Conservation (phyloP, 1,284 basidiomycete species). For the Cutaneotrichosporon sp. region DNA sequence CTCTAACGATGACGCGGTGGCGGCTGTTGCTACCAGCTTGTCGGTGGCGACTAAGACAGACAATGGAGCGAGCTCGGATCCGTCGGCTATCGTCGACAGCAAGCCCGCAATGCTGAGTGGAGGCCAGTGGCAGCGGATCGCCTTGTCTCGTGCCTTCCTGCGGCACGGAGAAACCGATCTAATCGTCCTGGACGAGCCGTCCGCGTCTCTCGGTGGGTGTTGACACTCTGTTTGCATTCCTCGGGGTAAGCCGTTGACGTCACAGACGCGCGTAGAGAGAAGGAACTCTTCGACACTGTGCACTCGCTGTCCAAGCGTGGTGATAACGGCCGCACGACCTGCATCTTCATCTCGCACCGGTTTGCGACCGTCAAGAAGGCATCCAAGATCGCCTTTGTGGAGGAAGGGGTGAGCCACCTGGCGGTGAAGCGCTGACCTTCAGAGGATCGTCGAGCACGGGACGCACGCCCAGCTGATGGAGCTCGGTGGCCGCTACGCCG, state of each 20-base stretch:
- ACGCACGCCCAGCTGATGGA: slow-evolving; percentile 70
- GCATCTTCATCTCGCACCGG: slow-evolving; percentile 80
- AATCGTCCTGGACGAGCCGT: slow-evolving; percentile 60
- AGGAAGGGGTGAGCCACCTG: slow-evolving; percentile 11
- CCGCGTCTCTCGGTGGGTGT: slow-evolving; percentile 59
- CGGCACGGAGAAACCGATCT: slow-evolving; percentile 55
- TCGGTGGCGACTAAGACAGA: background rate
- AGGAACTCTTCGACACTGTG: slow-evolving; percentile 64
- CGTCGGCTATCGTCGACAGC: background rate
- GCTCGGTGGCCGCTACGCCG: slow-evolving; percentile 22
- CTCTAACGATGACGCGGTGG: background rate
- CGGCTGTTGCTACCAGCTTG: too few relatives aligned
- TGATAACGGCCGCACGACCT: slow-evolving; percentile 58
- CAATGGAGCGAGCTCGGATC: background rate
- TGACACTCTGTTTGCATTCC: background rate
- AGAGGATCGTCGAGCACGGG: slow-evolving; percentile 72
- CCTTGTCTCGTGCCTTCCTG: slow-evolving; percentile 80
- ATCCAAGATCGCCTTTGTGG: slow-evolving; percentile 60
- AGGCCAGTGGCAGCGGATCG: slow-evolving; percentile 77
- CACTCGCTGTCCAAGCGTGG: slow-evolving; percentile 26
- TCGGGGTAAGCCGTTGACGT: background rate
- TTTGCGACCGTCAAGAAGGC: slow-evolving; percentile 53
- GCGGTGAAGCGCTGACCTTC: background rate
- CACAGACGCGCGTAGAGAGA: slow-evolving; percentile 70
- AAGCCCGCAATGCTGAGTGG: slow-evolving; percentile 8